Percentiles rank a stretch among this genome's conserved stretches.
phyloP scores from a whole-genome alignment of 805 yeast genomes.

The Candida andamanensis region DNA sequence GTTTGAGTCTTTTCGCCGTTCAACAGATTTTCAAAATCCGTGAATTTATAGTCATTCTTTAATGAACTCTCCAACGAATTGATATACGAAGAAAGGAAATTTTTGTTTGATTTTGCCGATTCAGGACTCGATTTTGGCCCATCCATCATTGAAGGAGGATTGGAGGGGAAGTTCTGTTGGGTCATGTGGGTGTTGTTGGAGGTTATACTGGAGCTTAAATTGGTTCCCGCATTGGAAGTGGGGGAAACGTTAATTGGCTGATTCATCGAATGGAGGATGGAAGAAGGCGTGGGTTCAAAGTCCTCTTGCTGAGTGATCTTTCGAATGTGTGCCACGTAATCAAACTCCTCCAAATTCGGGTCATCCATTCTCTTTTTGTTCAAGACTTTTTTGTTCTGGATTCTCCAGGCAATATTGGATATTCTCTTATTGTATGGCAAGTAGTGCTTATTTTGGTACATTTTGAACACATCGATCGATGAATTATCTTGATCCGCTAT shows the following conservation, averaged over 20 bases:
- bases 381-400: slow-evolving; percentile 31
- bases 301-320: slow-evolving; percentile 36
- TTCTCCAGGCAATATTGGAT: slow-evolving; percentile 42
- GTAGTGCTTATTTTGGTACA: slow-evolving; percentile 38
- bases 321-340: slow-evolving; percentile 42
- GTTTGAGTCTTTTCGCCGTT: not conserved
- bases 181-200: not conserved
- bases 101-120: slow-evolving; percentile 10
- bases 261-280: too few relatives aligned
- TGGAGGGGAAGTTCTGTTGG: not conserved
- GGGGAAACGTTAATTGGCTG: slow-evolving; percentile 1
- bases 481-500: slow-evolving; percentile 31
- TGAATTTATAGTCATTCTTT: slow-evolving; percentile 20
- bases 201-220: not conserved
- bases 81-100: slow-evolving; percentile 34
- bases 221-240: not conserved
- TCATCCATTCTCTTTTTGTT: slow-evolving; percentile 9
- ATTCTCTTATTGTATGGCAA: slow-evolving; percentile 40
- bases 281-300: slow-evolving; percentile 1
- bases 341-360: slow-evolving; percentile 36
- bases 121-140: slow-evolving; percentile 6
- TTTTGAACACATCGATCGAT: slow-evolving; percentile 32
- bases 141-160: not conserved
- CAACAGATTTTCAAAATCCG: not conserved
- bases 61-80: slow-evolving; percentile 34